Percentiles rank a stretch among this genome's conserved stretches.
Conservation (phyloP, 306 rosid genomes). For the Acacia crassicarpa region DNA sequence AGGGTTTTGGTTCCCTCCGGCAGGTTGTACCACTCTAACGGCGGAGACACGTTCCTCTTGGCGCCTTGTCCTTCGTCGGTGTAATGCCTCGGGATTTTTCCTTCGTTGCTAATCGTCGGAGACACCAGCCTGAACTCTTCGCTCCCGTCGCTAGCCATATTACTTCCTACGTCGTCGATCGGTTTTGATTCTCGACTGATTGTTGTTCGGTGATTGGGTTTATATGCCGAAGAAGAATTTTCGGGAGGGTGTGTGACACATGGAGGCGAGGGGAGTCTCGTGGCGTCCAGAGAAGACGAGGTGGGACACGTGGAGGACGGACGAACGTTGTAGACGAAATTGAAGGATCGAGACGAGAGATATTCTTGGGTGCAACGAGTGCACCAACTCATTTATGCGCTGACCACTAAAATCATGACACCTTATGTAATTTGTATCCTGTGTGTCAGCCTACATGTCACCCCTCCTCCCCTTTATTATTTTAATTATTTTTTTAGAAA, state of each 20-base stretch:
- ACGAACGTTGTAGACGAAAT: slow-evolving; percentile 29
- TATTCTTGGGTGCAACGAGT: too few species aligned
- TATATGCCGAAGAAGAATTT: slow-evolving; percentile 5
- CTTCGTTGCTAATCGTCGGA: slow-evolving; percentile 54
- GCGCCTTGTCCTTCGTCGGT: slow-evolving; percentile 84
- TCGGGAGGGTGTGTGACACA: slow-evolving; percentile 28
- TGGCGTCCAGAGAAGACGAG: slow-evolving; percentile 35
- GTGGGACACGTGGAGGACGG: slow-evolving; percentile 31
- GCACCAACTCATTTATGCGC: too few species aligned
- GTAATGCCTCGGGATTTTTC: slow-evolving; percentile 62
- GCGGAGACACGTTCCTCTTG: slow-evolving; percentile 72
- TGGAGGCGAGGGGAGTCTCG: slow-evolving; percentile 21
- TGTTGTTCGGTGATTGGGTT: background rate
- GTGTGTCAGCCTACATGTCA: too few species aligned
- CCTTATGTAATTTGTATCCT: too few species aligned
- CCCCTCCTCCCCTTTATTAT: too few species aligned
- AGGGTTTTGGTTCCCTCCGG: slow-evolving; percentile 66
- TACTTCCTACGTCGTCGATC: background rate
- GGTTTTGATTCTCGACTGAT: background rate
- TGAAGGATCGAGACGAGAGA: slow-evolving; percentile 11
- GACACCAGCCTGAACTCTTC: slow-evolving; percentile 64
- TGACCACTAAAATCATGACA: too few species aligned
- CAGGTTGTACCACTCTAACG: slow-evolving; percentile 82
- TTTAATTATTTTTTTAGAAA: too few species aligned
- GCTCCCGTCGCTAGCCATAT: slow-evolving; percentile 45